A percentile compares a stretch with the other conserved stretches of the same genome.
Evolutionary conservation across 2,329 filamentous ascomycete genomes (phyloP).

Genomic region (Alternaria sp.): DNA sequence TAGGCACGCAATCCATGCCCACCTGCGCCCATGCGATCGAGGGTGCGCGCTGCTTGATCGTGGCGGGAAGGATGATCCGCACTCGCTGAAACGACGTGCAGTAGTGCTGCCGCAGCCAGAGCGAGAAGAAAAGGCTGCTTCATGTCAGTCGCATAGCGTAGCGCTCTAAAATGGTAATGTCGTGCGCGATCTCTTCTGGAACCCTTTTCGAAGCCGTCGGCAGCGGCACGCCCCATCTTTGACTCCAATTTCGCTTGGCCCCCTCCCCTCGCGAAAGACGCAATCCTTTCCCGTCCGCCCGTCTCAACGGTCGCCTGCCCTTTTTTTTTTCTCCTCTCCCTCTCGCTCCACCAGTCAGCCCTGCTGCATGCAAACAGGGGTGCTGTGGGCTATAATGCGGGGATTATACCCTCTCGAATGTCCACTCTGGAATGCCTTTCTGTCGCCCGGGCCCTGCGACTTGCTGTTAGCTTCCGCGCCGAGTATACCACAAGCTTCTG

Average conservation of each 20-base stretch:
- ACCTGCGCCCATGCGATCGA: slow-evolving; percentile 12
- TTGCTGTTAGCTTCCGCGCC: slow-evolving; percentile 19
- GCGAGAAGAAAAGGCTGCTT: slow-evolving; percentile 7
- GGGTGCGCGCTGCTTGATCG: slow-evolving; percentile 6
- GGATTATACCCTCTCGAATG: slow-evolving; percentile 30
- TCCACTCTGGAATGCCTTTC: slow-evolving; percentile 29
- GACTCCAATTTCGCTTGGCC: slow-evolving; percentile 26
- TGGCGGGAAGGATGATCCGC: slow-evolving; percentile 30
- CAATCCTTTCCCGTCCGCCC: slow-evolving; percentile 34
- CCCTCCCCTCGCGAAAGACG: slow-evolving; percentile 11
- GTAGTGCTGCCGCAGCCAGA: slow-evolving; percentile 20
- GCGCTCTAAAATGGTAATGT: slow-evolving; percentile 1
- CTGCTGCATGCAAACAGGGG: slow-evolving; percentile 27
- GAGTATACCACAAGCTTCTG: slow-evolving; percentile 11
- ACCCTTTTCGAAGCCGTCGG: slow-evolving; percentile 22
- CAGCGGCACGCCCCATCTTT: slow-evolving; percentile 13
- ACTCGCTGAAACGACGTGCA: slow-evolving; percentile 26
- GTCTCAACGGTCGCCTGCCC: slow-evolving; percentile 34
- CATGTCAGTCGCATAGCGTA: neutral
- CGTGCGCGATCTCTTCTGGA: slow-evolving; percentile 20
- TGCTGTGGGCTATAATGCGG: slow-evolving; percentile 42
- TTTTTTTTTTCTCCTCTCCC: slow-evolving; percentile 12
- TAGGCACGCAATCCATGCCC: neutral
- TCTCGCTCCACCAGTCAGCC: slow-evolving; percentile 15
- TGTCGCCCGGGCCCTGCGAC: slow-evolving; percentile 22